phyloP scores from a whole-genome alignment of 1,284 basidiomycete genomes.

The Pascua sp. region DNA sequence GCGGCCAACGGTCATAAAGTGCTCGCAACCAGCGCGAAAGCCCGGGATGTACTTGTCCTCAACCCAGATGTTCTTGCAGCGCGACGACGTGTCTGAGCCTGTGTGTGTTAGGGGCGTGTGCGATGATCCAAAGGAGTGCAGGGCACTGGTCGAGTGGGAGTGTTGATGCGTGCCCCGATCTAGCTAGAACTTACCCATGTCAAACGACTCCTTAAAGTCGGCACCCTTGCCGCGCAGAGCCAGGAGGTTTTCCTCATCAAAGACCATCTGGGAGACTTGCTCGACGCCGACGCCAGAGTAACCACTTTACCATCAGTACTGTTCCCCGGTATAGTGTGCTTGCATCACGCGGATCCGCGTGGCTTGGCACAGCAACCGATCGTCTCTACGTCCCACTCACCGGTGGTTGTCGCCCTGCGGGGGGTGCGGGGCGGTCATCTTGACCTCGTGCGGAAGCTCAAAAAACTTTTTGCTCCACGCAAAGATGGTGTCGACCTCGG shows the following conservation, averaged over 20 bases:
- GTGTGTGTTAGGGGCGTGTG: slow-evolving; percentile 17
- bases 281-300: slow-evolving; percentile 41
- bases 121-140: neutral
- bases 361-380: no score
- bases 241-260: slow-evolving; percentile 44
- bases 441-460: slow-evolving; percentile 54
- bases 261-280: slow-evolving; percentile 37
- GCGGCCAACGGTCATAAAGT: slow-evolving; percentile 56
- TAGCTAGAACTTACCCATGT: slow-evolving; percentile 51
- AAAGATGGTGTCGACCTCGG: slow-evolving; percentile 57
- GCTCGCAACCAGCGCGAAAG: slow-evolving; percentile 56
- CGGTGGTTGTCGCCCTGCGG: slow-evolving; percentile 50
- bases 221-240: slow-evolving; percentile 48
- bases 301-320: slow-evolving; percentile 53
- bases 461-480: slow-evolving; percentile 56
- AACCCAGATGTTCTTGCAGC: slow-evolving; percentile 60
- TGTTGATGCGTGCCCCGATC: no score
- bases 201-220: slow-evolving; percentile 61
- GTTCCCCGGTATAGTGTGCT: neutral
- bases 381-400: slow-evolving; percentile 9
- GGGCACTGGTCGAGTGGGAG: neutral
- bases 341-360: no score
- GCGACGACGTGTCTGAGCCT: slow-evolving; percentile 33
- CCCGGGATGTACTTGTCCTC: slow-evolving; percentile 58
- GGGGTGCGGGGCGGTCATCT: slow-evolving; percentile 60